Evolutionary conservation across 306 rosid genomes (phyloP).

Genomic region (Cucurbita argyrosperma): DNA sequence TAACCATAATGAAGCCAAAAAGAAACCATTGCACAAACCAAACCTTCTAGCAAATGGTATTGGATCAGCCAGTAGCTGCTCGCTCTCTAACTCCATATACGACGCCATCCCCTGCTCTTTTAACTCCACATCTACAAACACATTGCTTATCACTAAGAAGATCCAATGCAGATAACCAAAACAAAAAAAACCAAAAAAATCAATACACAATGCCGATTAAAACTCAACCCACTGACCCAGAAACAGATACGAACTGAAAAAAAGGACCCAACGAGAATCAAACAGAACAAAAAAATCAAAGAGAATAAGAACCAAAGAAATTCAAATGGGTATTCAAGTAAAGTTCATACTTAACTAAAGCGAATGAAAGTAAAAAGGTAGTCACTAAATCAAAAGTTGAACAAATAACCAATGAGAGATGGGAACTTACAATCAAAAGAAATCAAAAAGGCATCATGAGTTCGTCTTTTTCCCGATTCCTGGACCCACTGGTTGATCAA

Average conservation of each 20-base stretch:
- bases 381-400: neutral
- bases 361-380: neutral
- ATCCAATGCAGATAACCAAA: neutral
- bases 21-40: slow-evolving; percentile 8
- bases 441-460: neutral
- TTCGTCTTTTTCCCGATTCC: neutral
- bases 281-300: neutral
- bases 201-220: neutral
- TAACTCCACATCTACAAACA: neutral
- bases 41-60: slow-evolving; percentile 71
- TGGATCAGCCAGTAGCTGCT: slow-evolving; percentile 15
- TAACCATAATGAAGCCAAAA: neutral
- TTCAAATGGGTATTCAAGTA: neutral
- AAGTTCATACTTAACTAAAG: neutral
- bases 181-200: too few relatives aligned
- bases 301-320: neutral
- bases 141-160: neutral
- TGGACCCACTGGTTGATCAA: neutral
- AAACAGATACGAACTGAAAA: neutral
- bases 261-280: neutral
- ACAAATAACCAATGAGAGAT: neutral
- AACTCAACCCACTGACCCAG: neutral
- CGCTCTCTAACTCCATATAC: slow-evolving; percentile 21
- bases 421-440: neutral
- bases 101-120: neutral